Percentiles rank a stretch among this genome's conserved stretches.
Evolutionary conservation across 139 green algal species (phyloP).

Genomic region (Tetradesmus lagerheimii): DNA sequence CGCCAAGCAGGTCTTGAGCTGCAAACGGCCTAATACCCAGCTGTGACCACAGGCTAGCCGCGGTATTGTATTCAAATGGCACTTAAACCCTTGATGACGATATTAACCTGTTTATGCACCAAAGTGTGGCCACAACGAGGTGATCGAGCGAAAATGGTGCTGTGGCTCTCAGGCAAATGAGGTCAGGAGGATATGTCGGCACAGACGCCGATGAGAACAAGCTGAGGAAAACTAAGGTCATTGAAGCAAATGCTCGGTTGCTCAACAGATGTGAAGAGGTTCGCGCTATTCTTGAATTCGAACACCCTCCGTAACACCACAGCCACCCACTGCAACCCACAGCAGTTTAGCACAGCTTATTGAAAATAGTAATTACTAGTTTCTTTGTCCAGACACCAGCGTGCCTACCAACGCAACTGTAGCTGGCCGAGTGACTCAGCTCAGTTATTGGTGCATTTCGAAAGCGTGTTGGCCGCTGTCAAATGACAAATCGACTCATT

Average conservation of each 20-base stretch:
- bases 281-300: conserved; percentile 1
- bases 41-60: background rate
- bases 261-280: background rate
- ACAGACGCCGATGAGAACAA: too few species aligned
- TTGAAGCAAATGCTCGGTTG: background rate
- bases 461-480: too few species aligned
- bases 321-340: background rate
- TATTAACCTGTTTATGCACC: background rate
- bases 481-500: too few species aligned
- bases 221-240: too few species aligned
- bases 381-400: background rate
- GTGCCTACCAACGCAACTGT: background rate
- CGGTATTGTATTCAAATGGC: too few species aligned
- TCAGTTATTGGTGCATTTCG: too few species aligned
- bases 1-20: background rate
- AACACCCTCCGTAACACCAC: background rate
- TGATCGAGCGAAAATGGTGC: background rate
- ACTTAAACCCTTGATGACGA: too few species aligned
- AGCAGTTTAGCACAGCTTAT: background rate
- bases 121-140: background rate
- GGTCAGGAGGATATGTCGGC: too few species aligned
- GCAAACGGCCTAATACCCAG: background rate
- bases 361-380: too few species aligned
- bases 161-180: background rate
- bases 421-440: background rate